Percentiles rank a stretch among this genome's conserved stretches.
phyloP scores from a whole-genome alignment of 2,329 filamentous ascomycete genomes.

The Helminthosporium solani region DNA sequence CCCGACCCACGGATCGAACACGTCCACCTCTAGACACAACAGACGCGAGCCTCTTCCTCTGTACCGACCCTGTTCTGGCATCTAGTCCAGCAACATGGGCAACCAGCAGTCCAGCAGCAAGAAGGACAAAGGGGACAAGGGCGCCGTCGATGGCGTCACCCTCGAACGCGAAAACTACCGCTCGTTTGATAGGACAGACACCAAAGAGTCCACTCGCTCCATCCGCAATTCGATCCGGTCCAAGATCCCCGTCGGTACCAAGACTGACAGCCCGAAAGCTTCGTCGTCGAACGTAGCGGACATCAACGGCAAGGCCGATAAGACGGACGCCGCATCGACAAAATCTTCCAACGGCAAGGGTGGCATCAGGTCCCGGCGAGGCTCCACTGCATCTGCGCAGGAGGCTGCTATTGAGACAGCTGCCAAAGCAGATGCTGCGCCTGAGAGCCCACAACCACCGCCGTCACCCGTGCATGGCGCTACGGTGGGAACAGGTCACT shows the following conservation, averaged over 20 bases:
- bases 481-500: constrained; percentile 69
- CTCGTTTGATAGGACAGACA: constrained; percentile 89
- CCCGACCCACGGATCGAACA: not conserved
- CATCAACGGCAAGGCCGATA: constrained; percentile 59
- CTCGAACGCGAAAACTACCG: constrained; percentile 75
- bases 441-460: constrained; percentile 54
- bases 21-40: constrained; percentile 3
- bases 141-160: constrained; percentile 55
- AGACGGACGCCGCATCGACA: constrained; percentile 72
- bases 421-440: constrained; percentile 36
- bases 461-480: constrained; percentile 85
- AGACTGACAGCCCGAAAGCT: constrained; percentile 76
- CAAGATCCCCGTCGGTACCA: constrained; percentile 76
- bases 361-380: constrained; percentile 36
- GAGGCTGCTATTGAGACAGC: constrained; percentile 38
- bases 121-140: constrained; percentile 47
- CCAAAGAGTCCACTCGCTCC: constrained; percentile 86
- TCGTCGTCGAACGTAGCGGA: constrained; percentile 62
- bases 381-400: constrained; percentile 45
- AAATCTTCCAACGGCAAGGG: constrained; percentile 65
- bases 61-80: constrained; percentile 11
- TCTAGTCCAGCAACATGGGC: constrained; percentile 61
- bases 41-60: constrained; percentile 7
- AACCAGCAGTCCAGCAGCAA: constrained; percentile 69
- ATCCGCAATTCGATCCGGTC: constrained; percentile 78